A percentile compares a stretch with the other conserved stretches of the same genome.
Conservation (phyloP, 2,329 filamentous ascomycete genomes). For the Coniella lustricola region DNA sequence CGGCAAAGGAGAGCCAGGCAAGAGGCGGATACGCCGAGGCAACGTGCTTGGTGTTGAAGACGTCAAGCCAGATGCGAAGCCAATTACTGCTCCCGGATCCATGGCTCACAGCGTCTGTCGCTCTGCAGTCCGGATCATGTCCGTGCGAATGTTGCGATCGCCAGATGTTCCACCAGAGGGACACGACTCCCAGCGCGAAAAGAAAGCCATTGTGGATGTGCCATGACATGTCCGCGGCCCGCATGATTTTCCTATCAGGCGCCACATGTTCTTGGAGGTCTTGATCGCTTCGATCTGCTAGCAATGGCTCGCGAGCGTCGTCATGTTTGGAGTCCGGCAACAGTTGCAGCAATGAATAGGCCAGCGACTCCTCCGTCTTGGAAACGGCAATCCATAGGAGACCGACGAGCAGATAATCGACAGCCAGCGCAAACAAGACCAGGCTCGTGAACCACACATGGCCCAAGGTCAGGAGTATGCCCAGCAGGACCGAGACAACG, state of each 20-base stretch:
- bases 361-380: constrained; percentile 28
- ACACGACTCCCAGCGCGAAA: constrained; percentile 26
- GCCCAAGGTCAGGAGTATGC: constrained; percentile 27
- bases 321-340: constrained; percentile 19
- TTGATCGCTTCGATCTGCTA: constrained; percentile 16
- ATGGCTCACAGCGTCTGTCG: constrained; percentile 28
- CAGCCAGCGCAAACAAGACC: constrained; percentile 36
- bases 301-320: constrained; percentile 25
- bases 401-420: constrained; percentile 38
- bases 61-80: constrained; percentile 35
- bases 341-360: constrained; percentile 21
- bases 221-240: constrained; percentile 29
- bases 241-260: constrained; percentile 18
- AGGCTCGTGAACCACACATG: constrained; percentile 36
- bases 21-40: constrained; percentile 37
- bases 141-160: constrained; percentile 23
- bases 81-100: constrained; percentile 17
- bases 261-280: constrained; percentile 11
- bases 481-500: constrained; percentile 25
- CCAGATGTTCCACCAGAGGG: constrained; percentile 42
- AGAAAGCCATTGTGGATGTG: constrained; percentile 33
- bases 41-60: constrained; percentile 23
- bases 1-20: constrained; percentile 40
- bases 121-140: constrained; percentile 18
- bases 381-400: constrained; percentile 33